Evolutionary conservation across 257 asterid species (phyloP), one percentile per base, ranked within the genome.

Genomic region (Nicotiana otophora): DNA sequence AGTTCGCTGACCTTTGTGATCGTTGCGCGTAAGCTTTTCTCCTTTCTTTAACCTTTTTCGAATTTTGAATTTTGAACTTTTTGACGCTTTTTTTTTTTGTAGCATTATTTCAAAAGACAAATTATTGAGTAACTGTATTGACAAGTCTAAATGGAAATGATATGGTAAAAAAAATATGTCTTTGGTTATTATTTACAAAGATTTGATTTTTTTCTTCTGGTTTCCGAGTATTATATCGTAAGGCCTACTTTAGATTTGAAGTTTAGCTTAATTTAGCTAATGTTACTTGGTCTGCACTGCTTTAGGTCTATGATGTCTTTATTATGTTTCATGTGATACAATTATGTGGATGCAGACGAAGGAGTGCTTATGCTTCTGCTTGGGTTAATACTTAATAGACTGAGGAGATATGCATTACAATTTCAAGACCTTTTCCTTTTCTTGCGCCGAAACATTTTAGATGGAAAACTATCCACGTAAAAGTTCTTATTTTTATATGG

Each of bases 1-100:
- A 96, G 81, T 94, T 87, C 85, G 98, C 98, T 15, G 90, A 91
- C 87, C 98, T 96, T 62, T 96, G 99, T 84, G 97, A 96, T 90
- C 93, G 92, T 86, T 96, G 99, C 98, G 92, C 93, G 99, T 96
- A 92, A 89, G 95, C 69, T 74, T 53, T 72, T 16, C 62, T 16
- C 5, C 34, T 65, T 30, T 33, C 67, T 78, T 7, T 76, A 4
- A 23, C 7, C 54, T 5, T 62, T 16, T 63, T 36, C 75, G 16
- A 48, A 30, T 81, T 34, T 81, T 65, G 42, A 77, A 53, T 26
- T 76, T 28, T 54, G 26, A 39, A 36, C n/a, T 76, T 77, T 77
- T n/a, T 30, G 28, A 28, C 16, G 63, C 46, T 7, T 61, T 61
- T 51, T 51, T 53, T 51, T 53, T 53, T 12, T 53, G 19, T 53